Conservation (phyloP, 1,284 basidiomycete genomes). For the Papiliotrema terrestris region DNA sequence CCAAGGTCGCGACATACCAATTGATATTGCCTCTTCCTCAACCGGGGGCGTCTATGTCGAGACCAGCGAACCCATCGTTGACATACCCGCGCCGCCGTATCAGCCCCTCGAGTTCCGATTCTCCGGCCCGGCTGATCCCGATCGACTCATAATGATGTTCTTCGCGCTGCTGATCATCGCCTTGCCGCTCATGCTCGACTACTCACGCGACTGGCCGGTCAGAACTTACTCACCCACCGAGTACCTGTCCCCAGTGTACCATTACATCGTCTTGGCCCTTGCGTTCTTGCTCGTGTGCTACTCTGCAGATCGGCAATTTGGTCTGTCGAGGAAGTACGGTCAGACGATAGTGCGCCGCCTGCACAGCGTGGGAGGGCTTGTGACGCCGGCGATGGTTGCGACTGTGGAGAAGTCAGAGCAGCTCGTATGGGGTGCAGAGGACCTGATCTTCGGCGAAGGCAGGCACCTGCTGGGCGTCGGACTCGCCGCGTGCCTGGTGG, state of each 20-base stretch:
- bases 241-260: slow-evolving; percentile 15
- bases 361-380: background rate
- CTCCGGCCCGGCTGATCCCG: slow-evolving; percentile 21
- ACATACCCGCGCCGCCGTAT: slow-evolving; percentile 8
- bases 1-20: slow-evolving; percentile 16
- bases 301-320: slow-evolving; percentile 16
- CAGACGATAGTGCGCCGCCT: slow-evolving; percentile 3
- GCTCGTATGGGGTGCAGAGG: slow-evolving; percentile 20
- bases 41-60: background rate
- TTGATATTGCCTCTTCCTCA: slow-evolving; percentile 6
- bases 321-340: slow-evolving; percentile 13
- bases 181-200: slow-evolving; percentile 22
- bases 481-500: slow-evolving; percentile 10
- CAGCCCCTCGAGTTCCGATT: slow-evolving; percentile 16
- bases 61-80: background rate
- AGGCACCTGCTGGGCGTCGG: slow-evolving; percentile 20
- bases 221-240: slow-evolving; percentile 11
- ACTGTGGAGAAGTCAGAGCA: slow-evolving; percentile 14
- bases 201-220: slow-evolving; percentile 18
- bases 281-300: slow-evolving; percentile 11
- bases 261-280: slow-evolving; percentile 17
- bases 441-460: slow-evolving; percentile 27
- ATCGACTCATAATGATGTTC: slow-evolving; percentile 21
- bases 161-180: slow-evolving; percentile 12
- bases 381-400: slow-evolving; percentile 17